These are phyloP conservation scores for Suillus weaverae DNA, from an alignment of 768 basidiomycete genomes.

Conservation along the genomic window DNA sequence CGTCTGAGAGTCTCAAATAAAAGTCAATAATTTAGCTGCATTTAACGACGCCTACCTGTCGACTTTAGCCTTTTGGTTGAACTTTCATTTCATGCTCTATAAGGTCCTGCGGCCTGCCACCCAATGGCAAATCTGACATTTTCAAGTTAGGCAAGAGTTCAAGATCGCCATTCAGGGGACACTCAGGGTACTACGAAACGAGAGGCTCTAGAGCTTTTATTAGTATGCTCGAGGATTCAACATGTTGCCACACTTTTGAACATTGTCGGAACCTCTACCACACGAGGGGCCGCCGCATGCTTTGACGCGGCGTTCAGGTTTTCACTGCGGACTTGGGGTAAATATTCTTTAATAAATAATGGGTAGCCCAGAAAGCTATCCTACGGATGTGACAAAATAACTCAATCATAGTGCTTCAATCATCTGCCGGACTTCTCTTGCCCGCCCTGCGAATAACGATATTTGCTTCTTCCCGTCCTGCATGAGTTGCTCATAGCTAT, in stretches of 20 bases:
- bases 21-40: neutral
- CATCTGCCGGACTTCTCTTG: conserved; percentile 38
- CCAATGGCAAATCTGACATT: neutral
- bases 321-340: neutral
- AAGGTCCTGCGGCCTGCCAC: neutral
- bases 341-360: neutral
- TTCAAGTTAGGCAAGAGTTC: neutral
- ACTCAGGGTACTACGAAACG: neutral
- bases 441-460: conserved; percentile 45
- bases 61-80: neutral
- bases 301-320: neutral
- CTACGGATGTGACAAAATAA: neutral
- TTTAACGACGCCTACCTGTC: neutral
- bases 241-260: neutral
- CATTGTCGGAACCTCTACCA: neutral
- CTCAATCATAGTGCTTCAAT: conserved; percentile 32
- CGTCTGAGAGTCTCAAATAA: neutral
- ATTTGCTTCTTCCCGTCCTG: conserved; percentile 53
- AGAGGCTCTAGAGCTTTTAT: neutral
- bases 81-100: neutral
- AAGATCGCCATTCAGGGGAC: neutral
- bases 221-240: neutral
- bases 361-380: neutral
- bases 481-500: conserved; percentile 61
- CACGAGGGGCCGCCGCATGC: neutral